These are phyloP conservation scores for Raffaelea ambrosiae DNA, from an alignment of 2,329 filamentous ascomycete species.

Conservation along the genomic window DNA sequence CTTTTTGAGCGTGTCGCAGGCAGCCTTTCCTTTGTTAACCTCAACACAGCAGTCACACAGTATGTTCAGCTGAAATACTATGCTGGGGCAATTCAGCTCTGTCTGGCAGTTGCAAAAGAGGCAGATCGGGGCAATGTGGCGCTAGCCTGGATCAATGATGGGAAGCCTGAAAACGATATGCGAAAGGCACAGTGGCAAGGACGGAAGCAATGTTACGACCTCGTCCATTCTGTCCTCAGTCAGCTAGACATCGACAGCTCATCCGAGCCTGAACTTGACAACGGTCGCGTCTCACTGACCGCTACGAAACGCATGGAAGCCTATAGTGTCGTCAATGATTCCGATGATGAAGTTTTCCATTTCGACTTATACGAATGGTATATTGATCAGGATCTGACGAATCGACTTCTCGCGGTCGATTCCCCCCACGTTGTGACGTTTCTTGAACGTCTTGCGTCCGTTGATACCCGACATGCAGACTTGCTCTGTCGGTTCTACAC, in stretches of 20 bases:
- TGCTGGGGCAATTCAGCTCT: constrained; percentile 84
- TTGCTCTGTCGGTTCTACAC: constrained; percentile 90
- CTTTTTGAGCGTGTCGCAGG: constrained; percentile 85
- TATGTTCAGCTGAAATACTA: constrained; percentile 82
- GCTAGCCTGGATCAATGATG: constrained; percentile 79
- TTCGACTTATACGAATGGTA: constrained; percentile 99
- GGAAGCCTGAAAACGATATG: constrained; percentile 61
- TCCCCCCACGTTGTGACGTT: constrained; percentile 83
- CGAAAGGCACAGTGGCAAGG: constrained; percentile 59
- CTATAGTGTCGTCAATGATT: constrained; percentile 80
- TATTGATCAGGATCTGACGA: constrained; percentile 71
- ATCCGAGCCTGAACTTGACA: constrained; percentile 61
- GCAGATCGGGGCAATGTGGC: constrained; percentile 83
- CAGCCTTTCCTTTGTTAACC: constrained; percentile 70
- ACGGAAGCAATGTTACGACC: constrained; percentile 71
- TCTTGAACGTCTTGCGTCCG: constrained; percentile 64
- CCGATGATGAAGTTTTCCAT: constrained; percentile 88
- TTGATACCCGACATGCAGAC: constrained; percentile 72
- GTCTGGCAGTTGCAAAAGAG: constrained; percentile 72
- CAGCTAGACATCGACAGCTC: constrained; percentile 66
- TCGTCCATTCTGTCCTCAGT: constrained; percentile 76
- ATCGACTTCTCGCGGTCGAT: constrained; percentile 75
- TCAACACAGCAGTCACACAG: constrained; percentile 68
- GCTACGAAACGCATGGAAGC: constrained; percentile 78
- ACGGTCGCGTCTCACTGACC: constrained; percentile 68